Evolutionary conservation across 106 monocot genomes (phyloP), one percentile per base, ranked within the genome.

Genomic region (Platanthera zijinensis): DNA sequence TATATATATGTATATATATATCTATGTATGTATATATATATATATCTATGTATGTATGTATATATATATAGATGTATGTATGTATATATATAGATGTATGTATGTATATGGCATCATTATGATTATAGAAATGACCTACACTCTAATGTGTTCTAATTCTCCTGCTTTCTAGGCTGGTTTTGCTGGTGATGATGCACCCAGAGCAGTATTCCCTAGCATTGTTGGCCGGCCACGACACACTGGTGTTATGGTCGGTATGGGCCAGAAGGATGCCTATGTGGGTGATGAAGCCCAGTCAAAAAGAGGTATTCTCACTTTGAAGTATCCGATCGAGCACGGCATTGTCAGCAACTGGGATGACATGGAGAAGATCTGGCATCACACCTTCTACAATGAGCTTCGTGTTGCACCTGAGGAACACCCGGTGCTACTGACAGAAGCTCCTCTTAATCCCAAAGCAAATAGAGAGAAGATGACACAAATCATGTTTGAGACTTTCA

Each of bases 291-390:
- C 76, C 50, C 76, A 64, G 7, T 77, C 76, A 3, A 77, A 77
- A 77, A 63, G 76, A 77, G 76, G 76, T 66, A 77, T 77, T n/a
- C 66, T 77, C 57, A 77, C 76, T 8, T 77, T 77, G 50, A 77
- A 77, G 49, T 77, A 77, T 48, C 76, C 76, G 25, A 77, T 77
- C 13, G 76, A 77, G 66, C 76, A 77, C 66, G 76, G 76, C 2
- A 66, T 77, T 66, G 76, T 77, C 18, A 77, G 76, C 76, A 77
- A 77, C 50, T 77, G 76, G 76, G 76, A 77, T 30, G 76, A 77
- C 66, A 77, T 77, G 76, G 76, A 77, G 76, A 77, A 77, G 66
- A 77, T 77, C 63, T 77, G 76, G 76, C 76, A 77, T 77, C 76
- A 77, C 22, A 77, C 76, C 21, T 77, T 77, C 57, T 77, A 77